A percentile compares a stretch with the other conserved stretches of the same genome.
Evolutionary conservation across 495 filamentous ascomycete species (phyloP).

Genomic region (Geoglossum glabrum): DNA sequence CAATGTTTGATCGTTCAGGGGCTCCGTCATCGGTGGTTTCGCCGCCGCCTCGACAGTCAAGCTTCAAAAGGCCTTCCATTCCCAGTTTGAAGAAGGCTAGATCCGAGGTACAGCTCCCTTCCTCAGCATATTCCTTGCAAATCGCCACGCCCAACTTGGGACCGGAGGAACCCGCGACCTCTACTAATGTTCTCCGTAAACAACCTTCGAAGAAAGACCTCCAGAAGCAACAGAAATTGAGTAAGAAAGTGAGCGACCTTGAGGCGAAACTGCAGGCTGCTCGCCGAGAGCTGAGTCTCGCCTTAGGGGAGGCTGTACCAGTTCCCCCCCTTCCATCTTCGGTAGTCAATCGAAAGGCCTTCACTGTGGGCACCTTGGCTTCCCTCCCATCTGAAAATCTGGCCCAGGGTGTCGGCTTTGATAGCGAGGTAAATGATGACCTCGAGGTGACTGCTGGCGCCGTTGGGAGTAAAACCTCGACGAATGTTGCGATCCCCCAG

Average conservation of each 20-base stretch:
- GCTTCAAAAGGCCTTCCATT: slow-evolving; percentile 14
- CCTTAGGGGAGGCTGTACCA: slow-evolving; percentile 21
- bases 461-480: background rate
- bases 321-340: slow-evolving; percentile 15
- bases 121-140: slow-evolving; percentile 9
- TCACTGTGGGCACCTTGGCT: slow-evolving; percentile 34
- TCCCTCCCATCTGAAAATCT: slow-evolving; percentile 40
- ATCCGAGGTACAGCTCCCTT: slow-evolving; percentile 18
- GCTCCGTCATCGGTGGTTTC: slow-evolving; percentile 7
- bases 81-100: slow-evolving; percentile 20
- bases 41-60: slow-evolving; percentile 6
- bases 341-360: slow-evolving; percentile 22
- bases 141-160: slow-evolving; percentile 2
- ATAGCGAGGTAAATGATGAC: background rate
- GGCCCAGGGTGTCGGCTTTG: background rate
- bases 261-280: slow-evolving; percentile 39
- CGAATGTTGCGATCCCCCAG: background rate
- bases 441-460: background rate
- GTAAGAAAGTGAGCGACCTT: slow-evolving; percentile 44
- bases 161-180: slow-evolving; percentile 9
- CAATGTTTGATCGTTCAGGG: background rate
- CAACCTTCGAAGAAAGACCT: slow-evolving; percentile 40
- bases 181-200: slow-evolving; percentile 20
- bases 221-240: slow-evolving; percentile 37
- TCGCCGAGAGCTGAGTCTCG: slow-evolving; percentile 33